Evolutionary conservation across 192 early-diverging fungal genomes (phyloP), one percentile per base, ranked within the genome.

Genomic region (Thamnidium elegans): DNA sequence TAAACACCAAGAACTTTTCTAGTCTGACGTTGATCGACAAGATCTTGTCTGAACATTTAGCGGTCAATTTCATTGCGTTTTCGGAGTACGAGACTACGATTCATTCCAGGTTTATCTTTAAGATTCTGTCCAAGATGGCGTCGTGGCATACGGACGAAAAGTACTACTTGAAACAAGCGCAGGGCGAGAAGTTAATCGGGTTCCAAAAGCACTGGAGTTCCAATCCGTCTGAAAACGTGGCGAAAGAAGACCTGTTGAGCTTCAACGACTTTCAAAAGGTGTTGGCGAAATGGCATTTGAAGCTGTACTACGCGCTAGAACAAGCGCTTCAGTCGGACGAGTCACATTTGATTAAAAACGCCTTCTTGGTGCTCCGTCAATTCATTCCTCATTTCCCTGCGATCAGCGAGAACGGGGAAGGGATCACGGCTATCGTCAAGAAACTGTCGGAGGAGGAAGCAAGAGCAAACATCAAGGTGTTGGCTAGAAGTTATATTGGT

Each of bases 11-110:
- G 15, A 88, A 90, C 54, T 86, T 94, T 36, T 88, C 87, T 0
- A 91, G 81, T 4, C 55, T 92, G 0, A 79, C 85, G 0, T 66
- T 94, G 4, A 91, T 88, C 63, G 90, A 93, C 68, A 78, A 81
- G 63, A 78, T 89, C 5, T 44, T 76, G 5, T 70, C 58, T 7
- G 70, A 83, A 21, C 70, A 71, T 43, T 56, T 90, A 7, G 80
- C 81, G 43, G 76, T 76, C 9, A 65, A 70, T 9, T 66, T 90
- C 15, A 81, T 80, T 42, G 68, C 85, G 2, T 80, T 78, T 14
- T 87, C 90, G 0, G 93, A 95, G 63, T 74, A 78, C 31, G 93
- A 95, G 72, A 84, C 90, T 8, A 82, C 83, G 20, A 81, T 85
- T 23, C 88, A 84, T 69, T 88, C 69, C 0, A 73, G 78, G 2